These are phyloP conservation scores for Phytophthora aleatoria DNA, from an alignment of 352 stramenopile species.

Conservation along the genomic window DNA sequence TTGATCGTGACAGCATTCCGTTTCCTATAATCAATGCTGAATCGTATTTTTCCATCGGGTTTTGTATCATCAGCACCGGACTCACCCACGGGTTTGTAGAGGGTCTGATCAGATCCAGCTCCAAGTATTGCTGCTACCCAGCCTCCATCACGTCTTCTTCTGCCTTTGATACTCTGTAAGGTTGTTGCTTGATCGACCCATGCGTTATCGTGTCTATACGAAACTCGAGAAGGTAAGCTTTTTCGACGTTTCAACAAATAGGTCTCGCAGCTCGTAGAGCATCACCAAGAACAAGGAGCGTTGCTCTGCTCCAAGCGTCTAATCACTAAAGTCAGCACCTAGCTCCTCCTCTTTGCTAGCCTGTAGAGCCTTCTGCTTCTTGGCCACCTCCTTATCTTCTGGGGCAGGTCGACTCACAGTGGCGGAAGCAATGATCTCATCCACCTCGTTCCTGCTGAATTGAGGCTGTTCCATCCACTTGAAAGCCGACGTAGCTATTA, in stretches of 20 bases:
- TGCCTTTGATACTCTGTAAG: background rate
- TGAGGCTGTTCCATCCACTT: too few relatives aligned
- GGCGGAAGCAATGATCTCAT: too few relatives aligned
- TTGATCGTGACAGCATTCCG: too few relatives aligned
- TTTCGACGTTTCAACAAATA: conserved; percentile 7
- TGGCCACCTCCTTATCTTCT: too few relatives aligned
- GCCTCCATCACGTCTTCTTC: background rate
- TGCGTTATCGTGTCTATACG: background rate
- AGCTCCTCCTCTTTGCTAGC: too few relatives aligned
- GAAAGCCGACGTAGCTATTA: too few relatives aligned
- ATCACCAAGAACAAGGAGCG: background rate
- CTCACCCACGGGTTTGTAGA: background rate
- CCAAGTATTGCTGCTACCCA: background rate
- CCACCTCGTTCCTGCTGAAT: too few relatives aligned
- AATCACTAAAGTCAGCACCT: too few relatives aligned
- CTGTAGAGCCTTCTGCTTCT: too few relatives aligned
- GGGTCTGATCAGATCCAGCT: background rate
- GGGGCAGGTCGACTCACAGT: too few relatives aligned
- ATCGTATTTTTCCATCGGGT: background rate
- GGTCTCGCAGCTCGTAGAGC: background rate
- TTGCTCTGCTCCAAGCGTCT: too few relatives aligned
- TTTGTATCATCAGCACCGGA: background rate
- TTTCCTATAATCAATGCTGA: background rate
- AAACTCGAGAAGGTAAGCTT: background rate
- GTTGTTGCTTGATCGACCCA: background rate